Percentiles rank a stretch among this genome's conserved stretches.
phyloP scores from a whole-genome alignment of 2,329 filamentous ascomycete genomes.

The Cercospora beticola region DNA sequence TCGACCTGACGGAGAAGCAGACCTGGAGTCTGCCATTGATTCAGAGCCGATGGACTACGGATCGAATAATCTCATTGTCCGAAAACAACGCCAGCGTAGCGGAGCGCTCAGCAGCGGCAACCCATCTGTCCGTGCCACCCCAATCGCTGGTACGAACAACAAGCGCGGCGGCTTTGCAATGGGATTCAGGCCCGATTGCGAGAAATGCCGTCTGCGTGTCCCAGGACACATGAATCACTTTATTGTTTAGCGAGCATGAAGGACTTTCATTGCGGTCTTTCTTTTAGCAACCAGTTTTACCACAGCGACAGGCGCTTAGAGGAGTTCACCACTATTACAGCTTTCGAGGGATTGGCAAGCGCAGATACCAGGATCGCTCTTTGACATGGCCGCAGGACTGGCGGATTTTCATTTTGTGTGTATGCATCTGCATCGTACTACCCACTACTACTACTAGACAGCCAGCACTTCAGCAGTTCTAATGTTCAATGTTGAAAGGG shows the following conservation, averaged over 20 bases:
- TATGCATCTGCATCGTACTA: neutral
- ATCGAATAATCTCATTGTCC: slow-evolving; percentile 30
- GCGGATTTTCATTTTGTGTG: neutral
- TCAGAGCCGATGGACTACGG: slow-evolving; percentile 27
- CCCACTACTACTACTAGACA: slow-evolving; percentile 2
- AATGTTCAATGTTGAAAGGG: neutral
- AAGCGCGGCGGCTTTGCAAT: slow-evolving; percentile 45
- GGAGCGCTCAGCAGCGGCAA: slow-evolving; percentile 37
- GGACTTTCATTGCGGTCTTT: slow-evolving; percentile 5
- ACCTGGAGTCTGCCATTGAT: slow-evolving; percentile 22
- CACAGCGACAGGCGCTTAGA: slow-evolving; percentile 24
- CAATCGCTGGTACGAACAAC: slow-evolving; percentile 24
- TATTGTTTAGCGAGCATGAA: slow-evolving; percentile 26
- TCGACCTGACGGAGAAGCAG: slow-evolving; percentile 10
- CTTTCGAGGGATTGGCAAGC: slow-evolving; percentile 6
- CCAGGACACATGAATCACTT: slow-evolving; percentile 54
- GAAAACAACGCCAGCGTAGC: slow-evolving; percentile 39
- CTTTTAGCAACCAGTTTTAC: slow-evolving; percentile 2
- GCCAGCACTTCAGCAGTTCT: neutral
- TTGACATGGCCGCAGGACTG: neutral
- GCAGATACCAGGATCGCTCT: slow-evolving; percentile 13
- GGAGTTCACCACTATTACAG: slow-evolving; percentile 14
- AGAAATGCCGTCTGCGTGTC: slow-evolving; percentile 49
- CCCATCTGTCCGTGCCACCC: slow-evolving; percentile 26
- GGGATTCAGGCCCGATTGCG: slow-evolving; percentile 52